phyloP scores from a whole-genome alignment of 805 yeast genomes.

The Candida cerambycidarum region DNA sequence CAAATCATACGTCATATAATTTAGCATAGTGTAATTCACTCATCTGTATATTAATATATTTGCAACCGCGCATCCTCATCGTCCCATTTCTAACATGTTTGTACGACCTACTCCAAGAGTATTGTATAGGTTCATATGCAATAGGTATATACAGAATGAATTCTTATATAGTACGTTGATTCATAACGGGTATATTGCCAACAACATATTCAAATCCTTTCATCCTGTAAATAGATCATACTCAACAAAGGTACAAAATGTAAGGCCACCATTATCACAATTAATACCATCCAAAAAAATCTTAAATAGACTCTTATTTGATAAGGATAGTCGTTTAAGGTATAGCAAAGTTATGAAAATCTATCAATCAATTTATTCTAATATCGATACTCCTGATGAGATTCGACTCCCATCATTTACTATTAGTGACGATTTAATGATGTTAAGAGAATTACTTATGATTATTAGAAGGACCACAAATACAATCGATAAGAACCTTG shows the following conservation, averaged over 20 bases:
- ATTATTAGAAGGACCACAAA: conserved; percentile 62
- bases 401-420: conserved; percentile 47
- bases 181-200: too few relatives aligned
- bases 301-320: conserved; percentile 62
- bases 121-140: too few relatives aligned
- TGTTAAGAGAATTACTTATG: conserved; percentile 65
- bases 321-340: conserved; percentile 58
- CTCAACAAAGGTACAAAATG: neutral
- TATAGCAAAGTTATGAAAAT: conserved; percentile 55
- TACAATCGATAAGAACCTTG: conserved; percentile 53
- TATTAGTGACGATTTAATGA: conserved; percentile 59
- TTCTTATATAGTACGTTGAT: too few relatives aligned
- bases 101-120: too few relatives aligned
- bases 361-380: conserved; percentile 50
- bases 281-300: conserved; percentile 58
- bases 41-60: conserved; percentile 2
- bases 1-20: conserved; percentile 21
- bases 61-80: conserved; percentile 5
- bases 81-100: neutral
- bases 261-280: conserved; percentile 11
- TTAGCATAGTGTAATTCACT: conserved; percentile 2
- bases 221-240: too few relatives aligned
- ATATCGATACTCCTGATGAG: conserved; percentile 40
- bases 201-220: too few relatives aligned
- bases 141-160: neutral